Percentiles rank a stretch among this genome's conserved stretches.
Conservation (phyloP, 192 early-diverging fungal species). For the Coemansia sp. region DNA sequence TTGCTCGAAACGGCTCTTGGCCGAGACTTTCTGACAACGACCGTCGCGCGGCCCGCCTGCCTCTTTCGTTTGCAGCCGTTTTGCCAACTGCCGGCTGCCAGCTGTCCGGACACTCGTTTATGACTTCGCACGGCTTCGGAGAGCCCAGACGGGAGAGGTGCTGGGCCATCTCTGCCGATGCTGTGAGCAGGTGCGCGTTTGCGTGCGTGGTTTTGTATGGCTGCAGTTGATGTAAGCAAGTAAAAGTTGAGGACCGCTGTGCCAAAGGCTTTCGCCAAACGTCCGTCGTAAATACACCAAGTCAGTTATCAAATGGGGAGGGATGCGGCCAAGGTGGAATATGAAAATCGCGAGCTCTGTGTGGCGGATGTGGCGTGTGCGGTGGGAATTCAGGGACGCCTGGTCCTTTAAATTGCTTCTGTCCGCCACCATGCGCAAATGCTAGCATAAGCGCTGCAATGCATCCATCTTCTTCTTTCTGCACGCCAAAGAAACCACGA, state of each 20-base stretch:
- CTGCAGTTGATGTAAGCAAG: neutral
- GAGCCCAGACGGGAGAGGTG: neutral
- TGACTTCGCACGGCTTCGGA: neutral
- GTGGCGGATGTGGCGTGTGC: conserved; percentile 55
- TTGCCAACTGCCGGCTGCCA: neutral
- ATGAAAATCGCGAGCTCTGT: conserved; percentile 13
- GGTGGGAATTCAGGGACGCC: conserved; percentile 23
- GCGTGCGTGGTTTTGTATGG: neutral
- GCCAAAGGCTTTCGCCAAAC: neutral
- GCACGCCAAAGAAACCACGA: conserved; percentile 7
- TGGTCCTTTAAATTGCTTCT: neutral
- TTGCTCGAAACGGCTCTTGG: conserved; percentile 3
- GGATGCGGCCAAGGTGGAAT: conserved; percentile 19
- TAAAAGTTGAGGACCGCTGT: neutral
- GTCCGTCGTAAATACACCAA: neutral
- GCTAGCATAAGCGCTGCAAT: neutral
- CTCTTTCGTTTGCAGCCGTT: neutral
- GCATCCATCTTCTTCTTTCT: neutral
- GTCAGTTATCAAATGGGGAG: conserved; percentile 2
- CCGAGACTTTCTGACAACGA: conserved; percentile 29
- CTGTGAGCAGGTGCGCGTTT: neutral
- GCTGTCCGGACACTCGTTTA: neutral
- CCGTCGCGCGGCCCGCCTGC: conserved; percentile 17
- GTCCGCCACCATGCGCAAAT: neutral
- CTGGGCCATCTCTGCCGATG: neutral